Base-by-base conservation (phyloP, 2,329 filamentous ascomycete genomes). In the Cercospora sesami region DNA sequence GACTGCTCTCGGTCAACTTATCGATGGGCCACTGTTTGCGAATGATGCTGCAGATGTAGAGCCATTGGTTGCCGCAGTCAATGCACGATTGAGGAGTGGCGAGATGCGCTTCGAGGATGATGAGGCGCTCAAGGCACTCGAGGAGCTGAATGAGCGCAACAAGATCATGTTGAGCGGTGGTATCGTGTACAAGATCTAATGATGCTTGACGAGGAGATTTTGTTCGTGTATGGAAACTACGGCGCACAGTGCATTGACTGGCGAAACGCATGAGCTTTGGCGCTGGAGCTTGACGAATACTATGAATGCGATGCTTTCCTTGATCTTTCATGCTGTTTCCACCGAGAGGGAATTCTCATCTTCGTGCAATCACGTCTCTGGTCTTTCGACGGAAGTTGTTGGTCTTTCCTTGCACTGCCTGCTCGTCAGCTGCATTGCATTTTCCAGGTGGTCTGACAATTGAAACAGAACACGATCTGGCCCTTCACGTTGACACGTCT, bases 41-140 rank as follows among this genome's bases (percentile, higher is more conserved):
- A 92, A 96, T 69, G 95, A 98, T 75, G 88, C 90, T 18, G 93
- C 93, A 14, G 86, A 90, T 69, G 86, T 97, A 1, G 87, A 89
- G 70, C 87, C 87, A 28, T 85, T 99, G 33, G 85, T 97, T 18
- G 85, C 85, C 3, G 91, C 91, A 8, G 91, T 99, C 61, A 99
- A 99, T 78, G 82, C 82, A 4, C 87, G 88, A 73, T 74, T 97
- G 58, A 84, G 86, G 14, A 85, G 85, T 4, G 86, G 86, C 7
- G 80, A 82, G 48, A 78, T 81, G 14, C 80, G 84, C 42, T 99
- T 97, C 80, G 85, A 83, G 28, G 85, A 85, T 42, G 83, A 83
- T 0, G 95, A 99, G 80, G 92, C 91, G 0, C 82, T 90, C 67
- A 87, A 90, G 79, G 94, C 93, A 55, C 82, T 99, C 66, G 87